Evolutionary conservation across 805 yeast species (phyloP).

Genomic region (Pichia heedii): DNA sequence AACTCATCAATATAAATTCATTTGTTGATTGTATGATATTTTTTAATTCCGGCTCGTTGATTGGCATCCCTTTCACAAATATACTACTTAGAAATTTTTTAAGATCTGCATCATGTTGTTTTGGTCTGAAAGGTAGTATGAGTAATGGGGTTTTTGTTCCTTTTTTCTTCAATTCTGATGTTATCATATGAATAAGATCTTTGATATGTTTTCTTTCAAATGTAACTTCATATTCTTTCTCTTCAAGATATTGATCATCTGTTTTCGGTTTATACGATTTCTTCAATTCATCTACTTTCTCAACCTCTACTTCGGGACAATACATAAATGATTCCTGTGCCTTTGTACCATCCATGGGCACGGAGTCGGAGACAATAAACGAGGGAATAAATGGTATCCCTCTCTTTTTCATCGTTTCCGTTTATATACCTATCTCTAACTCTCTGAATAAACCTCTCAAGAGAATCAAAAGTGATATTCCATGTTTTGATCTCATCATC

Average conservation of each 20-base stretch:
- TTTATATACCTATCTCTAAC: not conserved
- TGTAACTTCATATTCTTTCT: conserved; percentile 27
- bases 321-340: conserved; percentile 23
- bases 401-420: not conserved
- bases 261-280: conserved; percentile 21
- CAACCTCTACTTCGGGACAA: conserved; percentile 16
- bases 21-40: conserved; percentile 44
- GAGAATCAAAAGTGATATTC: no score
- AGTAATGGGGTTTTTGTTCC: conserved; percentile 69
- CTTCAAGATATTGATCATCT: conserved; percentile 17
- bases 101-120: conserved; percentile 51
- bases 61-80: conserved; percentile 38
- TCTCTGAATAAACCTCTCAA: no score
- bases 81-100: conserved; percentile 47
- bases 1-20: conserved; percentile 63
- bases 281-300: conserved; percentile 19
- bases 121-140: conserved; percentile 70
- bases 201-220: conserved; percentile 60
- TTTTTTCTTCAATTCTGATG: conserved; percentile 60
- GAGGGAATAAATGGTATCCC: conserved; percentile 2
- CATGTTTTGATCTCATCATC: no score
- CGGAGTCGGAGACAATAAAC: conserved; percentile 2
- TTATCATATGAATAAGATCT: conserved; percentile 58
- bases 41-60: conserved; percentile 33
- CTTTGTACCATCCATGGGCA: not conserved